These are phyloP conservation scores for Solanum ossicruentum DNA, from an alignment of 257 asterid species.

Conservation along the genomic window DNA sequence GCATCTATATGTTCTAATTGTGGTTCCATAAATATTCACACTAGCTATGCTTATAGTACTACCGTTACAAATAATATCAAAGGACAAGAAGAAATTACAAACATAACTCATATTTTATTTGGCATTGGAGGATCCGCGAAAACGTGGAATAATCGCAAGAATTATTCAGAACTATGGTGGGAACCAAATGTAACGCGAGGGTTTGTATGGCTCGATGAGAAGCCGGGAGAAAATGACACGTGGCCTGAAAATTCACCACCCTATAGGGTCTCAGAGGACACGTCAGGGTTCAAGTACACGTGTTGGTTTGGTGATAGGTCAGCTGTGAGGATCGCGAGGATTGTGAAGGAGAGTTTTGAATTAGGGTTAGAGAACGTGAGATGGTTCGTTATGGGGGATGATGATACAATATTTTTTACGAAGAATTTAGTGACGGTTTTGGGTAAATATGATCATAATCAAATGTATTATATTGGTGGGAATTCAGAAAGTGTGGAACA, in stretches of 20 bases:
- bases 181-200: conserved; percentile 59
- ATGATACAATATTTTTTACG: conserved; percentile 66
- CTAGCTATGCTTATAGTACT: background rate
- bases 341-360: conserved; percentile 59
- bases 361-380: conserved; percentile 34
- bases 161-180: conserved; percentile 80
- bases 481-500: conserved; percentile 91
- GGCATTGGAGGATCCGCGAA: conserved; percentile 78
- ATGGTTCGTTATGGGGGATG: conserved; percentile 97
- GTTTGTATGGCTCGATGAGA: conserved; percentile 59
- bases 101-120: conserved; percentile 53
- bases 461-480: conserved; percentile 69
- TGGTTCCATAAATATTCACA: background rate
- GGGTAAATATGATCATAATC: conserved; percentile 43
- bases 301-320: conserved; percentile 45
- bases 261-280: conserved; percentile 36
- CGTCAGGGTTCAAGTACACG: conserved; percentile 44
- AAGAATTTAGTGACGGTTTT: conserved; percentile 56
- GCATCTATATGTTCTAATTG: conserved; percentile 15
- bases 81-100: conserved; percentile 5
- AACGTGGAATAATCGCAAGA: conserved; percentile 62
- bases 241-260: conserved; percentile 51
- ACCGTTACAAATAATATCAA: background rate
- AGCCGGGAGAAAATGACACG: conserved; percentile 3
- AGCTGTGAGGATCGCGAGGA: conserved; percentile 62